These are phyloP conservation scores for Xenosphaeropsis pyriputrescens DNA, from an alignment of 2,329 filamentous ascomycete genomes.

Conservation along the genomic window DNA sequence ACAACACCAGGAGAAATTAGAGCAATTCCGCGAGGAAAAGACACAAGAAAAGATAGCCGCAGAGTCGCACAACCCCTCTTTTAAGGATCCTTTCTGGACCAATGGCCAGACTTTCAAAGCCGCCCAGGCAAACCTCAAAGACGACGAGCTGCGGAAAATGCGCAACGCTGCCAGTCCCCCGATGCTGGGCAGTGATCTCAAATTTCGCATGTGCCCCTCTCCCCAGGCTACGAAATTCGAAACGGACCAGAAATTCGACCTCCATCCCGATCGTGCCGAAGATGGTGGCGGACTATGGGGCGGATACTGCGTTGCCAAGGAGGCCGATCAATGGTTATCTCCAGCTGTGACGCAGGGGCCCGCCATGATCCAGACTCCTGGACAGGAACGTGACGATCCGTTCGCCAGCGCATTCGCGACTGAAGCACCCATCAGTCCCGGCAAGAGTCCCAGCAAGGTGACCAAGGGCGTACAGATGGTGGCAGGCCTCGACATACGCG, in stretches of 20 bases:
- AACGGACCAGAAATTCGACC: constrained; percentile 49
- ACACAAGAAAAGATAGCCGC: constrained; percentile 17
- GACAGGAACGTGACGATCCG: constrained; percentile 18
- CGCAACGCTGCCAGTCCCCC: constrained; percentile 54
- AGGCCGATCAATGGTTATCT: constrained; percentile 19
- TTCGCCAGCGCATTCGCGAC: constrained; percentile 15
- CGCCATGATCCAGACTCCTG: constrained; percentile 21
- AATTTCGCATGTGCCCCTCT: constrained; percentile 68
- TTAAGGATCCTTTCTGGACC: constrained; percentile 18
- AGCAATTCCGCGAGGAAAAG: constrained; percentile 16
- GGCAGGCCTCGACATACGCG: constrained; percentile 13
- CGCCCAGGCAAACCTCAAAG: constrained; percentile 6
- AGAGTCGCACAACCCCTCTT: constrained; percentile 16
- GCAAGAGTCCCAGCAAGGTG: constrained; percentile 2
- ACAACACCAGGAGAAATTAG: constrained; percentile 17
- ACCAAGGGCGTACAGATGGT: constrained; percentile 16
- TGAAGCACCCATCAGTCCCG: constrained; percentile 4
- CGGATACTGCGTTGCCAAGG: constrained; percentile 43
- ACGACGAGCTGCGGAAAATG: constrained; percentile 30
- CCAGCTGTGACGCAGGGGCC: constrained; percentile 13
- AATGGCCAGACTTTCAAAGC: constrained; percentile 17
- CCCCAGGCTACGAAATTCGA: constrained; percentile 78
- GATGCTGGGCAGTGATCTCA: constrained; percentile 73
- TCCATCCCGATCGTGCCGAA: constrained; percentile 35
- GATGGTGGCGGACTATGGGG: constrained; percentile 62